A percentile compares a stretch with the other conserved stretches of the same genome.
These are phyloP conservation scores for Talaromyces sp. DNA, from an alignment of 2,329 filamentous ascomycete genomes.

Conservation along the genomic window DNA sequence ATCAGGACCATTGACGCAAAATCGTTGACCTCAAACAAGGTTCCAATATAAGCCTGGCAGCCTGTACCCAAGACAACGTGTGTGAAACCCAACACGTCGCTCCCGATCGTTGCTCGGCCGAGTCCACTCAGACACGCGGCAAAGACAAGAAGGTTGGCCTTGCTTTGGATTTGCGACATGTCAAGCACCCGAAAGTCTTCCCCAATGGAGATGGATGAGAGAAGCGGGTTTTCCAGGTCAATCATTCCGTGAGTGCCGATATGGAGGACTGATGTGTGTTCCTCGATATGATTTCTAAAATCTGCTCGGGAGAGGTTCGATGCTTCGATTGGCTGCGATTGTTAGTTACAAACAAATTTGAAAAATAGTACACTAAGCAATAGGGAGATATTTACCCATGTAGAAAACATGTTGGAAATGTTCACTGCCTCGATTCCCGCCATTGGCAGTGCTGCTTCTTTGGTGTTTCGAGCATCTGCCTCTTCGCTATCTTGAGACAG, in stretches of 20 bases:
- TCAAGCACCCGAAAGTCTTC: slow-evolving; percentile 21
- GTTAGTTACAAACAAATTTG: not conserved
- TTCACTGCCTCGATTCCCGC: slow-evolving; percentile 21
- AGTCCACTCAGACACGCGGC: slow-evolving; percentile 21
- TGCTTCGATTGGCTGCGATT: slow-evolving; percentile 18
- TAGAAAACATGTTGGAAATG: slow-evolving; percentile 19
- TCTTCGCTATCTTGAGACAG: slow-evolving; percentile 5
- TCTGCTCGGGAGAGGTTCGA: slow-evolving; percentile 15
- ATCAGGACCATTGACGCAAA: slow-evolving; percentile 22
- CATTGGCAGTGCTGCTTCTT: slow-evolving; percentile 18
- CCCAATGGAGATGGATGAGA: slow-evolving; percentile 20
- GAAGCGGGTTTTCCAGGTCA: slow-evolving; percentile 16
- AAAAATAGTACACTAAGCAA: not conserved
- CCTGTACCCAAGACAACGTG: slow-evolving; percentile 21
- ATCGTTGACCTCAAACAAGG: slow-evolving; percentile 20
- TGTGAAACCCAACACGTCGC: slow-evolving; percentile 20
- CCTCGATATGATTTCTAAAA: slow-evolving; percentile 17
- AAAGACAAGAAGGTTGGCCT: slow-evolving; percentile 19
- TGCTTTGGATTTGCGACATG: slow-evolving; percentile 17
- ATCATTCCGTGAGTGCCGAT: slow-evolving; percentile 20
- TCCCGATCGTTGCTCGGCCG: slow-evolving; percentile 17
- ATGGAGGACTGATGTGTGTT: slow-evolving; percentile 17
- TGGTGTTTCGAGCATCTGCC: not conserved
- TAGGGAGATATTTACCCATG: slow-evolving; percentile 9
- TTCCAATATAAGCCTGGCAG: slow-evolving; percentile 21